Evolutionary conservation across 2,329 filamentous ascomycete species (phyloP), one percentile per base, ranked within the genome.

Genomic region (Emmonsiellopsis sp.): DNA sequence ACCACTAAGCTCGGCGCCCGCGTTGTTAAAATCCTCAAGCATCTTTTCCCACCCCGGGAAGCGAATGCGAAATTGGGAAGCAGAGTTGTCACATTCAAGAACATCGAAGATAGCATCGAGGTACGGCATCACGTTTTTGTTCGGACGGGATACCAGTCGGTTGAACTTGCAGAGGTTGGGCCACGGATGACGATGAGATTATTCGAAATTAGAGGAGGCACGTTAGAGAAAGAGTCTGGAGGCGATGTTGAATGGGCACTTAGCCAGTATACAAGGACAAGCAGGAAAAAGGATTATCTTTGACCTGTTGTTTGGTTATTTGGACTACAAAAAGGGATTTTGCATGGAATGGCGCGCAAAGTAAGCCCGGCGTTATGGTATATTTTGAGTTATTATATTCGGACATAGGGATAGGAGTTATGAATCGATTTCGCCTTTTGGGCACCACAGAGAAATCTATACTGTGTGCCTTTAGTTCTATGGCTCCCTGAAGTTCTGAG

Each of bases 221-320:
- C 92, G 3, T 75, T 96, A 56, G 93, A 97, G 67, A 95, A 75
- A 57, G 70, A 91, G 65, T 94, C 94, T 70, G 88, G 94, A 61
- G 92, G 92, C 3, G 93, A 98, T 71, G 84, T 94, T 4, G 93
- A 98, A 73, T 98, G 93, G 93, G 87, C 93, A 58, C 77, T 98
- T 58, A 94, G 89, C 57, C 92, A 96, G 67, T 98, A 95, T 70
- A 98, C 92, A 7, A 80, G 93, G 61, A 97, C 92, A 11, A 85
- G 86, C 63, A 84, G 84, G 73, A 97, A 97, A 82, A 96, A 96
- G 83, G 89, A 95, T 66, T 95, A 95, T 67, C 78, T 96, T 52
- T 96, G 60, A 68, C 61, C 43, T 2, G 11, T 26, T 11, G n/a
- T 11, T 31, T 40, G 45, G 20, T 37, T 20, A 35, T 11, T 34